A percentile compares a stretch with the other conserved stretches of the same genome.
These are phyloP conservation scores for Skeletonema marinoi DNA, from an alignment of 108 stramenopile genomes.

Conservation along the genomic window DNA sequence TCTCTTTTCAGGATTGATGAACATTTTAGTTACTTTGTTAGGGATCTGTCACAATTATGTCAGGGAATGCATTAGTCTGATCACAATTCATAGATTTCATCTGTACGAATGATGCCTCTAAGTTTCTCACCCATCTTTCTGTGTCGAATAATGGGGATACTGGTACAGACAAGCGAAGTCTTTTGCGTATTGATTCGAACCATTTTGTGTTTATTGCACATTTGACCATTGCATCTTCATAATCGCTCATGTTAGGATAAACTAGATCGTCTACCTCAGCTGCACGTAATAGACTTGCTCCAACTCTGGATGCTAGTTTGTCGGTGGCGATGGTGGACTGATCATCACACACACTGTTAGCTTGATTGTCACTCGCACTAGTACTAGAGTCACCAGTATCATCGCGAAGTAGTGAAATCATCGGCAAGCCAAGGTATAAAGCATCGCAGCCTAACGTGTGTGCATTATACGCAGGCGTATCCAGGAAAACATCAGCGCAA, in stretches of 20 bases:
- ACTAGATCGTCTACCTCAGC: conserved; percentile 62
- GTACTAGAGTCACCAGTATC: too few relatives aligned
- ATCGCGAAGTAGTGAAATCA: conserved; percentile 71
- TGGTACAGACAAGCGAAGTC: conserved; percentile 9
- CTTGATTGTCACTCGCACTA: not conserved
- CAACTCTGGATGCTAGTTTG: conserved; percentile 83
- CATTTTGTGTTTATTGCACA: conserved; percentile 52
- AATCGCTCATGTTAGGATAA: conserved; percentile 46
- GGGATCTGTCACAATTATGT: not conserved
- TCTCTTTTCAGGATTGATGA: too few relatives aligned
- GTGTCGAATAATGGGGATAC: conserved; percentile 57
- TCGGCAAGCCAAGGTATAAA: conserved; percentile 68
- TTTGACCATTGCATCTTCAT: conserved; percentile 70
- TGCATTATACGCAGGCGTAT: conserved; percentile 88
- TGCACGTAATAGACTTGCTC: conserved; percentile 65
- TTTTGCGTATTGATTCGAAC: conserved; percentile 28
- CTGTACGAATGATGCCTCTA: conserved; percentile 41
- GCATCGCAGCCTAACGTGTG: conserved; percentile 84
- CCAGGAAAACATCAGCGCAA: conserved; percentile 84
- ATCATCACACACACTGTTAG: not conserved
- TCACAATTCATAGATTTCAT: conserved; percentile 7
- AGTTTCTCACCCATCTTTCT: conserved; percentile 51
- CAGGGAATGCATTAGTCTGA: not conserved
- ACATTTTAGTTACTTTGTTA: too few relatives aligned
- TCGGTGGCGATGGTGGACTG: conserved; percentile 46